Evolutionary conservation across 2,329 filamentous ascomycete genomes (phyloP), one percentile per base, ranked within the genome.

Genomic region (Periglandula ipomoeae): DNA sequence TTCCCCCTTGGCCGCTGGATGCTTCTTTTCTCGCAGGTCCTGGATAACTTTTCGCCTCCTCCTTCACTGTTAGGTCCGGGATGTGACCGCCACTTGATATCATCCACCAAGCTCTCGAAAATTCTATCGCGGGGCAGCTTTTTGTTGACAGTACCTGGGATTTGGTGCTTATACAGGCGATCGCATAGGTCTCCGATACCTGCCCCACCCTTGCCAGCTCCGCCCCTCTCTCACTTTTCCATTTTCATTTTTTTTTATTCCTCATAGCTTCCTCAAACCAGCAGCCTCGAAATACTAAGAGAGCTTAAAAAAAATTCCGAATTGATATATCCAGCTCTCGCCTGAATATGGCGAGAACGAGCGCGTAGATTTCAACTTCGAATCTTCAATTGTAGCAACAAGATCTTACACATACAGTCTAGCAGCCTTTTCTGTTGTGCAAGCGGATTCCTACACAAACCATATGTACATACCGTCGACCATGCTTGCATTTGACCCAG

Each of bases 101-200:
- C 61, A 64, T 63, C 49, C 27, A 45, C 24, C 42, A 30, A 46
- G 53, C 52, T 55, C 55, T 52, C 53, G 53, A 62, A 62, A 58
- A 52, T 63, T 64, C 59, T 58, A 60, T 52, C 55, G 59, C 55
- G 60, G 60, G 60, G 61, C 59, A 59, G 26, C 50, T 52, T 43
- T 30, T 53, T 41, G 61, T 64, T 10, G 13, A 35, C 5, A 39
- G 34, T 56, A 64, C 55, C 34, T 53, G 34, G 3, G 8, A 19
- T n/a, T 3, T 3, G 41, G 11, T 15, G 35, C 19, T 30, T 10
- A 20, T n/a, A 34, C 15, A 27, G 27, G 48, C 48, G 35, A 27
- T 43, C 26, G 17, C 9, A 7, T 7, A 54, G 26, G 53, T 55
- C 52, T 23, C 42, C 2, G 15, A 20, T 52, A 55, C 53, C 27